Evolutionary conservation across 1,284 basidiomycete species (phyloP).

Genomic region (Rhizoctonia solani): DNA sequence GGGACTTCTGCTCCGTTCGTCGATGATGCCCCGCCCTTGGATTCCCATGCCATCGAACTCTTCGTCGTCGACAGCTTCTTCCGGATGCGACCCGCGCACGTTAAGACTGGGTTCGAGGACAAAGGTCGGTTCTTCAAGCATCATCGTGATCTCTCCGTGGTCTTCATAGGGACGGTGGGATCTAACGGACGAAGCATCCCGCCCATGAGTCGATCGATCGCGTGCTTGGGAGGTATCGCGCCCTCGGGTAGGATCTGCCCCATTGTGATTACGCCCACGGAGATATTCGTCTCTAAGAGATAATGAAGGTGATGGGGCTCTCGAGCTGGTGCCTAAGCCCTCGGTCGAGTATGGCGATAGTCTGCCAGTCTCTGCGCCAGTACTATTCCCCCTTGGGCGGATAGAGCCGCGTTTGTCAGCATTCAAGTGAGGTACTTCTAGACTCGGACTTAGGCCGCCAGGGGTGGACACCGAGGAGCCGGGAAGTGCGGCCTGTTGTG

Average conservation of each 20-base stretch:
- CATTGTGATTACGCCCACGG: no score
- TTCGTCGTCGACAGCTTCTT: no score
- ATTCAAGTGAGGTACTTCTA: slow-evolving; percentile 46
- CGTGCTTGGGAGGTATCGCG: no score
- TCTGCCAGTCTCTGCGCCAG: neutral
- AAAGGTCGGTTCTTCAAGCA: slow-evolving; percentile 27
- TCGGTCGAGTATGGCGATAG: slow-evolving; percentile 6
- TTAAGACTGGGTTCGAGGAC: no score
- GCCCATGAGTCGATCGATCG: no score
- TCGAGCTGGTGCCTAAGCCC: no score
- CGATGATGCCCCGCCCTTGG: neutral
- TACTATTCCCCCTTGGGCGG: slow-evolving; percentile 42
- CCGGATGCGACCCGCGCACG: no score
- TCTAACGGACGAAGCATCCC: no score
- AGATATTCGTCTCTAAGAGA: no score
- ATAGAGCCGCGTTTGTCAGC: slow-evolving; percentile 39
- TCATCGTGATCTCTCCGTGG: slow-evolving; percentile 28
- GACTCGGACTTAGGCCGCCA: neutral
- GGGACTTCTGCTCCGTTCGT: slow-evolving; percentile 6
- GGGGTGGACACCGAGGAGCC: neutral
- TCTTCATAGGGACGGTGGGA: neutral
- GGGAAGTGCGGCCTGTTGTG: neutral
- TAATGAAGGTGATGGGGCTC: slow-evolving; percentile 25
- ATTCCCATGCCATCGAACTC: neutral
- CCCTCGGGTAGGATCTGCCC: no score